Evolutionary conservation across 257 asterid genomes (phyloP), one percentile per base, ranked within the genome.

Genomic region (Schizonepeta tenuifolia): DNA sequence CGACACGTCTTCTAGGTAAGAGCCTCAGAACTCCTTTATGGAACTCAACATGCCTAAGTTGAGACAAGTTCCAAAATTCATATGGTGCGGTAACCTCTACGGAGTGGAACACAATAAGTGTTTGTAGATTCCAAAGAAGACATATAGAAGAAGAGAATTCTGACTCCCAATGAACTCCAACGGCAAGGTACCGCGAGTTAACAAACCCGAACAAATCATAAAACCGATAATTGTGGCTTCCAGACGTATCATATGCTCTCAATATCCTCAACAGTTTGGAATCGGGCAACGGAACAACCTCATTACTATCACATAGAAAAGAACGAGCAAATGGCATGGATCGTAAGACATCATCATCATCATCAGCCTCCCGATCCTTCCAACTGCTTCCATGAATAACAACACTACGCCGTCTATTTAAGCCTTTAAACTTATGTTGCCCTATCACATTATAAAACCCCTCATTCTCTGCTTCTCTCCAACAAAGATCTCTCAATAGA

Each of bases 31-130:
- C n/a, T n/a, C n/a, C n/a, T 33, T 1, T 1, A 7, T 0, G 3
- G 40, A 47, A 51, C n/a, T 35, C 24, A 7, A 68, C 12, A 68
- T 68, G 73, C 73, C 73, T 35, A 22, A 68, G 72, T 2, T 50
- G 72, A n/a, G 35, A 40, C 65, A 69, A 54, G 1, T 69, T 36
- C 74, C 74, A 69, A 22, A 69, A 54, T 2, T 54, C 65, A 9
- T n/a, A n/a, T n/a, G n/a, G 74, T 55, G 43, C n/a, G n/a, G n/a
- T n/a, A n/a, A 17, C n/a, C 4, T 0, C 17, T 46, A 0, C 2
- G 9, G 11, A 12, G 7, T 9, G 5, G 0, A 13, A 2, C 36
- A 40, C 3, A 5, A 38, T 54, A 3, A 69, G n/a, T 41, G 65
- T 38, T 0, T 69, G 74, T 5, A 69, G 41, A 22, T 55, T 69